phyloP scores from a whole-genome alignment of 768 basidiomycete species.

The Candolleomyces efflorescens region DNA sequence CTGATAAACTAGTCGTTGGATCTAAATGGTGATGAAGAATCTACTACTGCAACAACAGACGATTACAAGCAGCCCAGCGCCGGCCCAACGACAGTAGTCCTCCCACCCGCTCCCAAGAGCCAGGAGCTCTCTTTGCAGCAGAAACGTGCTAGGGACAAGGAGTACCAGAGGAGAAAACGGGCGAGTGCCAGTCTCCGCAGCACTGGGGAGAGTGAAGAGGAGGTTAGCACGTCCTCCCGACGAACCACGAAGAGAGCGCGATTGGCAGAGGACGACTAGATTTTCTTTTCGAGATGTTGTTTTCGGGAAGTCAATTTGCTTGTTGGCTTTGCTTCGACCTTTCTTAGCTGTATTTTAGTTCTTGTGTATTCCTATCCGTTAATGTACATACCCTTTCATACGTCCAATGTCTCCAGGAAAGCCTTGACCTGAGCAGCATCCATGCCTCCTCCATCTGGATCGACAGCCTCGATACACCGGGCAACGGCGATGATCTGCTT shows the following conservation, averaged over 20 bases:
- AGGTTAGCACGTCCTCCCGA: constrained; percentile 47
- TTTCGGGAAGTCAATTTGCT: neutral
- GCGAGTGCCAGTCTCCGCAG: constrained; percentile 61
- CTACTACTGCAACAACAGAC: constrained; percentile 49
- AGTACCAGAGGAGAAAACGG: constrained; percentile 77
- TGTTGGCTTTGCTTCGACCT: neutral
- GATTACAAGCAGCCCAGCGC: constrained; percentile 69
- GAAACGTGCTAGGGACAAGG: constrained; percentile 74
- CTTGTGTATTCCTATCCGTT: neutral
- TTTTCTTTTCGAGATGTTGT: neutral
- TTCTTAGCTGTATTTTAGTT: neutral
- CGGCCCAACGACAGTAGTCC: constrained; percentile 71
- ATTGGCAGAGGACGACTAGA: constrained; percentile 62
- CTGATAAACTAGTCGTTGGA: constrained; percentile 58
- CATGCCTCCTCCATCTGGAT: constrained; percentile 68
- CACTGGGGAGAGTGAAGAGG: constrained; percentile 74
- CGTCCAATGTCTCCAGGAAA: constrained; percentile 45
- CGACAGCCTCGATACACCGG: constrained; percentile 78
- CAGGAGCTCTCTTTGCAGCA: constrained; percentile 68
- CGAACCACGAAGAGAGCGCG: constrained; percentile 68
- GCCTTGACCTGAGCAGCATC: constrained; percentile 47
- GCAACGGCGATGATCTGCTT: constrained; percentile 71
- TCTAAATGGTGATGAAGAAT: constrained; percentile 67
- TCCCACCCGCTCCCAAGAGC: constrained; percentile 65
- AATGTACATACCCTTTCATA: constrained; percentile 20